phyloP scores from a whole-genome alignment of 345 rosid species.

The Populus davidiana region DNA sequence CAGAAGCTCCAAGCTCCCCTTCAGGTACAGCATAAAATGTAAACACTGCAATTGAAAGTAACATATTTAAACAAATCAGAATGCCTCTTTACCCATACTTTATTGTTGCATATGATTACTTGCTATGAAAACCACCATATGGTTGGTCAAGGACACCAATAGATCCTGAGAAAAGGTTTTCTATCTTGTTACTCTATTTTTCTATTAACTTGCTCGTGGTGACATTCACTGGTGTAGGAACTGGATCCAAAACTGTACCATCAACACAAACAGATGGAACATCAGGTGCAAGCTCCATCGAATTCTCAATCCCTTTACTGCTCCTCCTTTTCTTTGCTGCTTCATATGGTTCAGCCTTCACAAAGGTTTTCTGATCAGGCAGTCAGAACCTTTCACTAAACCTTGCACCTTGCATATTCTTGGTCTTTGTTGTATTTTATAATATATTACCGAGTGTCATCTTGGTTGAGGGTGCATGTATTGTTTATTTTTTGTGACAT shows the following conservation, averaged over 20 bases:
- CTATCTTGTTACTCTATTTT: background rate
- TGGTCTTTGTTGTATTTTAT: background rate
- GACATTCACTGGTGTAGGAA: constrained; percentile 33
- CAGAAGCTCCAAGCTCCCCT: constrained; percentile 44
- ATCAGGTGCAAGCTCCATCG: constrained; percentile 59
- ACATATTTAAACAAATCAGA: background rate
- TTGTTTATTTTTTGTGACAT: constrained; percentile 14
- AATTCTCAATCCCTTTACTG: constrained; percentile 49
- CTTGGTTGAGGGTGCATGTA: constrained; percentile 15
- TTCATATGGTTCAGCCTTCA: constrained; percentile 44
- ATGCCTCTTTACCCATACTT: background rate
- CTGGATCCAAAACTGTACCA: constrained; percentile 64
- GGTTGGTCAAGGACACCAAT: background rate
- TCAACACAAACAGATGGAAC: constrained; percentile 47
- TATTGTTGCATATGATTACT: background rate
- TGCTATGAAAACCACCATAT: background rate
- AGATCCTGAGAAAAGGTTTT: background rate
- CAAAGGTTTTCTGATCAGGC: constrained; percentile 25
- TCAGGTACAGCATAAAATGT: constrained; percentile 45
- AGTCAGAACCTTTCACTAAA: background rate
- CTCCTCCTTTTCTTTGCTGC: constrained; percentile 49
- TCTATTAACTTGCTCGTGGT: background rate
- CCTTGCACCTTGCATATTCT: background rate
- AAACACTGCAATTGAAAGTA: background rate
- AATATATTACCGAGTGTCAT: constrained; percentile 2